Percentiles rank a stretch among this genome's conserved stretches.
Evolutionary conservation across 23 red algal species (phyloP).

Genomic region (Gracilaria domingensis): DNA sequence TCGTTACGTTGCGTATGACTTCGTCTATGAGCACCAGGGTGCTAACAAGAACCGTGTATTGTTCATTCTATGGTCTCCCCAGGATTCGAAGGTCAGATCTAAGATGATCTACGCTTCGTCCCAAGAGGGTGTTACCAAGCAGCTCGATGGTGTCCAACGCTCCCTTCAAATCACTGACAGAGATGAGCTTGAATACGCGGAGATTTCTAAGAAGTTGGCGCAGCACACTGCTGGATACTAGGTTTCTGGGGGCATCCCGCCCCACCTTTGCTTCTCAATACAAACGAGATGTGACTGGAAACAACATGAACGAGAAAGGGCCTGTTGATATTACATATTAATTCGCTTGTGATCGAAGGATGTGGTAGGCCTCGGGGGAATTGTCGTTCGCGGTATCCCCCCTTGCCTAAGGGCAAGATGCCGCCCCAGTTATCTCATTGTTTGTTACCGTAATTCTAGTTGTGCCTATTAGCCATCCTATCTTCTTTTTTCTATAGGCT

Average conservation of each 20-base stretch:
- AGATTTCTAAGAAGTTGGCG: constrained; percentile 64
- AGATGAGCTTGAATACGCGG: constrained; percentile 70
- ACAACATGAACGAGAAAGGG: not conserved
- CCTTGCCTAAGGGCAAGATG: not conserved
- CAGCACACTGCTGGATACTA: constrained; percentile 70
- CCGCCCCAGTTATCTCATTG: not conserved
- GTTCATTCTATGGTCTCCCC: constrained; percentile 72
- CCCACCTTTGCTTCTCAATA: not conserved
- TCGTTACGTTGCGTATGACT: constrained; percentile 78
- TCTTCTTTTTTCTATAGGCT: constrained; percentile 22
- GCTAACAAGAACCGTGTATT: constrained; percentile 74
- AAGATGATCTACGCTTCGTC: constrained; percentile 81
- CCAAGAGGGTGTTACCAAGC: constrained; percentile 63
- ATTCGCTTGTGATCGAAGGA: not conserved
- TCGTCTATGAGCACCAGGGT: constrained; percentile 62
- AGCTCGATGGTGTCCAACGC: constrained; percentile 73
- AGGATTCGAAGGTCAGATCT: constrained; percentile 24
- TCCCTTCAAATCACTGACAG: constrained; percentile 61
- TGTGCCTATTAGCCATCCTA: constrained; percentile 6
- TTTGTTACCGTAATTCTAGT: constrained; percentile 13
- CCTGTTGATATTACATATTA: not conserved
- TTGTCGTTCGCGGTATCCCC: not conserved
- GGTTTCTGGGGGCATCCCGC: not conserved
- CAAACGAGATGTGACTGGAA: not conserved
- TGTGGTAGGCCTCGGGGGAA: not conserved